Conservation (phyloP, 805 yeast species). For the Kodamaea laetipori region DNA sequence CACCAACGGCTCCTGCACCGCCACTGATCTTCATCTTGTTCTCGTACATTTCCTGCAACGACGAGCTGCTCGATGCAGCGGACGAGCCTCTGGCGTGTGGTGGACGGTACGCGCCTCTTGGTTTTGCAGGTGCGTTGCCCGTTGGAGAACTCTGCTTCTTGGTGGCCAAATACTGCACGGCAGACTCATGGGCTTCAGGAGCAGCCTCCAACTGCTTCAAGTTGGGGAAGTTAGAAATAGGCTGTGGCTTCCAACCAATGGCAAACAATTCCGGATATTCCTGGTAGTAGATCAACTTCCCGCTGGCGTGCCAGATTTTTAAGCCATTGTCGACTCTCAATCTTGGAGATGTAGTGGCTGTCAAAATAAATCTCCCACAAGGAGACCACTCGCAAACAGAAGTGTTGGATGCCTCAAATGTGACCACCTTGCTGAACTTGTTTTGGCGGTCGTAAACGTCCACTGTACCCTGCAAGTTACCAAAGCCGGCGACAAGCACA, state of each 20-base stretch:
- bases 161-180: conserved; percentile 55
- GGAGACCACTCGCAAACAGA: conserved; percentile 99
- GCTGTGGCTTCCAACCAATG: conserved; percentile 82
- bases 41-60: conserved; percentile 58
- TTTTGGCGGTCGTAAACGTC: conserved; percentile 92
- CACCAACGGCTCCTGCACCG: conserved; percentile 9
- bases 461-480: conserved; percentile 94
- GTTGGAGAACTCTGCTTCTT: conserved; percentile 35
- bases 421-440: conserved; percentile 74
- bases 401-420: conserved; percentile 90
- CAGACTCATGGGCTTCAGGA: conserved; percentile 72
- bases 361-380: conserved; percentile 87
- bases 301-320: conserved; percentile 90
- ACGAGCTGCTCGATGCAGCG: conserved; percentile 42
- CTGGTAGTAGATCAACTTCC: conserved; percentile 73
- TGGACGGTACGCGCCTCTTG: conserved; percentile 92
- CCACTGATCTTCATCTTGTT: conserved; percentile 19
- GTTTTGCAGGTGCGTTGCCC: conserved; percentile 45
- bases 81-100: conserved; percentile 78
- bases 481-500: conserved; percentile 94
- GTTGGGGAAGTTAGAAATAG: conserved; percentile 54
- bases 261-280: conserved; percentile 81
- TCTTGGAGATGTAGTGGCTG: conserved; percentile 97
- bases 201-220: conserved; percentile 53
- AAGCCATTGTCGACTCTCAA: conserved; percentile 95